Base-by-base conservation (phyloP, 1,139 yeast species). In the Candida labiduridarum region DNA sequence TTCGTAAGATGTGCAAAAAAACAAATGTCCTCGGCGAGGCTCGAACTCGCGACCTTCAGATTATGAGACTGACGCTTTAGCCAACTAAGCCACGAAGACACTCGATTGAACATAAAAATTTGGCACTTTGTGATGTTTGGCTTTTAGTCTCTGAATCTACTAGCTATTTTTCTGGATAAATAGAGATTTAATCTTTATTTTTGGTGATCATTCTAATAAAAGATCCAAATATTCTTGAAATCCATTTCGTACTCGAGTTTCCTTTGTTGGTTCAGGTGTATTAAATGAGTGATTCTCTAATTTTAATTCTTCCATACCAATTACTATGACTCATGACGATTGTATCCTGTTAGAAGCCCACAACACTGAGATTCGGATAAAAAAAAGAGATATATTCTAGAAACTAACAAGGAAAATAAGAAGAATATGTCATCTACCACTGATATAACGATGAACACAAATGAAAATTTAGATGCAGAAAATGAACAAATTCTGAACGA, bases 41-140 rank as follows among this genome's bases (percentile, higher is more conserved):
- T 74, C 77, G 79, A 74, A 74, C 79, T 74, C 76, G 72, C 79
- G 79, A 74, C 79, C 79, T 74, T 73, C 50, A 44, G 48, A 55
- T 54, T 72, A 72, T 72, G 77, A 72, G 77, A 72, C 76, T 70
- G 76, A 74, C 76, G 78, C 77, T 72, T 76, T 74, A 52, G 69
- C 78, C 79, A 61, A 72, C 78, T 74, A 77, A 72, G 78, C 78
- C 72, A 74, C 76, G 41, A 36, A 36, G 41, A 36, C 41, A 18
- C 18, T 11, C 12, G 16, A 25, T 36, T 36, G 27, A 12, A 10
- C 16, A 15, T 18, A 22, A 10, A 12, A 36, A 18, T 3, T 7
- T n/a, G 1, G 8, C 25, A 18, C 22, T 12, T 35, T 35, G 2
- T 6, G 3, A 16, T 12, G 35, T 33, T 33, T 4, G 8, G 14